Conservation (phyloP, 73 alveolate species). For the Tetrahymena thermophila region DNA sequence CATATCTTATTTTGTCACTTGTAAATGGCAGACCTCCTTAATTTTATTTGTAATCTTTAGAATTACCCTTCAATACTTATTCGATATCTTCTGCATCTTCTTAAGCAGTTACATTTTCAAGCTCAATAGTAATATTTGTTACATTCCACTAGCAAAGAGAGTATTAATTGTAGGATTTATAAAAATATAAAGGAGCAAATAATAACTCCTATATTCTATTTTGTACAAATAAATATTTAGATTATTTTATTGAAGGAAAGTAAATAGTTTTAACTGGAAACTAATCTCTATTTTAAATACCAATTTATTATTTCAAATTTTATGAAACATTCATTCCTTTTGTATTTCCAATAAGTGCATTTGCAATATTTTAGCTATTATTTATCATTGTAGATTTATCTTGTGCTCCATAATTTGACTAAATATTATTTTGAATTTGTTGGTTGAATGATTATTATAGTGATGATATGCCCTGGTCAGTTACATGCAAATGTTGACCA, state of each 20-base stretch:
- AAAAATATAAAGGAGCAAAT: background rate
- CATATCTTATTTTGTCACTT: background rate
- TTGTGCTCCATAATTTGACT: background rate
- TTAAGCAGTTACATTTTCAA: background rate
- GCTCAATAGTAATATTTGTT: background rate
- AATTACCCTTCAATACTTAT: background rate
- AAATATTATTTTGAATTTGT: background rate
- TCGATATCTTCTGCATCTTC: background rate
- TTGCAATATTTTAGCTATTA: background rate
- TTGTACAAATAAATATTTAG: background rate
- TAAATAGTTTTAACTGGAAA: background rate
- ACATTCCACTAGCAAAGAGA: background rate
- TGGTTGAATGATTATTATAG: background rate
- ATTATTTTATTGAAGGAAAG: background rate
- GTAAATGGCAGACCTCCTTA: background rate
- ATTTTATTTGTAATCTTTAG: background rate
- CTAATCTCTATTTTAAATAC: background rate
- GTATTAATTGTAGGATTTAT: background rate
- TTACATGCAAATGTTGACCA: background rate
- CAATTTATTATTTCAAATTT: background rate
- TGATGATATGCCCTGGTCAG: background rate
- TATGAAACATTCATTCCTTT: background rate
- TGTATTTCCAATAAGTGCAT: background rate
- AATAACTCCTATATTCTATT: background rate
- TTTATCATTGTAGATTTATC: background rate